Conservation (phyloP, 768 basidiomycete species). For the Inosperma sp. region DNA sequence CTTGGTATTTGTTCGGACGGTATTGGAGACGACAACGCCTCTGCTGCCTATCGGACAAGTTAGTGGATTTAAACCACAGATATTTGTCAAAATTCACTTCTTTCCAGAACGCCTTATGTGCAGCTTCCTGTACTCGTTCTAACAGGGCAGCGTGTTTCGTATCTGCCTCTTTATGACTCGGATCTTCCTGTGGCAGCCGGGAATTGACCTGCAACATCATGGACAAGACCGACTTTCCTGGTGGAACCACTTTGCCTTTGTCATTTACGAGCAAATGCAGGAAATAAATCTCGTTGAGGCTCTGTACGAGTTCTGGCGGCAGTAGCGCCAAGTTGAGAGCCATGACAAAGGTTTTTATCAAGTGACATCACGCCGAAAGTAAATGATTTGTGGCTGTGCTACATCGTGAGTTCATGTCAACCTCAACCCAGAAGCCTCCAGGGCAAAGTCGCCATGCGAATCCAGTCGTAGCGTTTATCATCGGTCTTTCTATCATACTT, state of each 20-base stretch:
- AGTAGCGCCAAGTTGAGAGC: slow-evolving; percentile 24
- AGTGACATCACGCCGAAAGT: slow-evolving; percentile 9
- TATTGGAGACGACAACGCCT: slow-evolving; percentile 50
- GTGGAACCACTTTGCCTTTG: slow-evolving; percentile 55
- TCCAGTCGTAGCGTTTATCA: slow-evolving; percentile 70
- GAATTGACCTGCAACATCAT: slow-evolving; percentile 42
- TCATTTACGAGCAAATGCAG: slow-evolving; percentile 66
- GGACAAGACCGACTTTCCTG: slow-evolving; percentile 68
- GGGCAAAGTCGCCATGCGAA: slow-evolving; percentile 31
- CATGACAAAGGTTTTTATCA: neutral
- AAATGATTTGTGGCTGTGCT: slow-evolving; percentile 7
- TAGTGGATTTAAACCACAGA: neutral
- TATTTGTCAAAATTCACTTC: slow-evolving; percentile 42
- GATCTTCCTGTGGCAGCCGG: slow-evolving; percentile 14
- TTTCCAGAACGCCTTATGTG: slow-evolving; percentile 70
- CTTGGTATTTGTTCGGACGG: slow-evolving; percentile 58
- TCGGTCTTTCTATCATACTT: slow-evolving; percentile 81
- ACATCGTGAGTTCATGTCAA: neutral
- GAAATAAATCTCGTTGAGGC: slow-evolving; percentile 58
- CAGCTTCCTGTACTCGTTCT: slow-evolving; percentile 46
- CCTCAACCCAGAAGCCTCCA: slow-evolving; percentile 17
- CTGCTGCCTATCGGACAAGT: slow-evolving; percentile 41
- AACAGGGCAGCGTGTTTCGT: slow-evolving; percentile 22
- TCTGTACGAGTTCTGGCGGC: slow-evolving; percentile 51
- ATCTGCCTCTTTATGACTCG: slow-evolving; percentile 8